Percentiles rank a stretch among this genome's conserved stretches.
Conservation (phyloP, 2,329 filamentous ascomycete genomes). For the Fonsecaea erecta region DNA sequence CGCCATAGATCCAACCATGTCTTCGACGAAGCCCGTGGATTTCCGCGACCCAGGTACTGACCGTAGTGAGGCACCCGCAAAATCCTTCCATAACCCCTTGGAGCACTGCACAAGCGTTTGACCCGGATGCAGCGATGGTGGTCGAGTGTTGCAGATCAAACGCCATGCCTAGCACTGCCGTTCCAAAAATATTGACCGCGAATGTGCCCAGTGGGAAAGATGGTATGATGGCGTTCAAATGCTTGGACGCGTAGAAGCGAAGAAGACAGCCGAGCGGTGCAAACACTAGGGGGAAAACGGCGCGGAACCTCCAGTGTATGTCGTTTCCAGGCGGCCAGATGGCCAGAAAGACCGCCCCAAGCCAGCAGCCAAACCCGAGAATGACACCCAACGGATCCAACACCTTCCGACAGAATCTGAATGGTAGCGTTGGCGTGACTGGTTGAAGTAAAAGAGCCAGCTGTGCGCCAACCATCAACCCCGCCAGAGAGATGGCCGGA, state of each 20-base stretch:
- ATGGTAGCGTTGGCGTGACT: conserved; percentile 63
- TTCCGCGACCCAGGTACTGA: conserved; percentile 68
- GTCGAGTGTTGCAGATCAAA: conserved; percentile 73
- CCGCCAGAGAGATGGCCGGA: conserved; percentile 68
- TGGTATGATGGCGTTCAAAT: conserved; percentile 66
- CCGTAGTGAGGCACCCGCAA: conserved; percentile 67
- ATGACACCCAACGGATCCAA: conserved; percentile 66
- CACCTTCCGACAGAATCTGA: conserved; percentile 57
- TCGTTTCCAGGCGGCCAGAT: conserved; percentile 66
- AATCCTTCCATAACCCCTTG: conserved; percentile 68
- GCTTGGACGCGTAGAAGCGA: conserved; percentile 71
- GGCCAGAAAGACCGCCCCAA: conserved; percentile 71
- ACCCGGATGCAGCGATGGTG: conserved; percentile 52
- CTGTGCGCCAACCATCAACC: conserved; percentile 72
- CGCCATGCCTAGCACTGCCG: conserved; percentile 71
- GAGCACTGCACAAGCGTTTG: conserved; percentile 61
- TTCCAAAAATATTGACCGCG: conserved; percentile 74
- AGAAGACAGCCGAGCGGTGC: conserved; percentile 74
- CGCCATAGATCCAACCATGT: conserved; percentile 61
- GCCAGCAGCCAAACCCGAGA: conserved; percentile 72
- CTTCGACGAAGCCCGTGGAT: conserved; percentile 56
- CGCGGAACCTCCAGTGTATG: conserved; percentile 70
- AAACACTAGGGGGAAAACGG: conserved; percentile 74
- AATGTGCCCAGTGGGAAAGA: conserved; percentile 84
- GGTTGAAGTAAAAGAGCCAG: conserved; percentile 65